A percentile compares a stretch with the other conserved stretches of the same genome.
These are phyloP conservation scores for Trichoderma pleuroti DNA, from an alignment of 2,329 filamentous ascomycete genomes.

Conservation along the genomic window DNA sequence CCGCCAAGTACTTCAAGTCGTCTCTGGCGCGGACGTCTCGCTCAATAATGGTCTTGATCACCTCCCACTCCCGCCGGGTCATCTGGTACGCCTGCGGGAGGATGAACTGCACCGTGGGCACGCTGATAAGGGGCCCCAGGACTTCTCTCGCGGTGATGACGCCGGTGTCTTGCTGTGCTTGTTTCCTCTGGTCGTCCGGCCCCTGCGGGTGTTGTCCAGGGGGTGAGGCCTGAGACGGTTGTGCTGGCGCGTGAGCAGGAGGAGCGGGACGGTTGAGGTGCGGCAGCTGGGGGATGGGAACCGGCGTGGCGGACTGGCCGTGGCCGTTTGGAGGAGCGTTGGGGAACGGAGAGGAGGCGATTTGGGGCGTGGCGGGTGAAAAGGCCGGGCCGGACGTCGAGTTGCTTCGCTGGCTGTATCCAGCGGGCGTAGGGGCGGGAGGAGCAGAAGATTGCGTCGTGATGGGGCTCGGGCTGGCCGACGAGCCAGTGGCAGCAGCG, in stretches of 20 bases:
- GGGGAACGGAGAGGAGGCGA: conserved; percentile 32
- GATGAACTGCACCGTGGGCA: conserved; percentile 66
- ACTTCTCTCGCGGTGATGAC: conserved; percentile 59
- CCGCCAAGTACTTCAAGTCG: conserved; percentile 56
- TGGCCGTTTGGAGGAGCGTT: conserved; percentile 32
- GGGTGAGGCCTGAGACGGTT: neutral
- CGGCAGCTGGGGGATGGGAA: conserved; percentile 36
- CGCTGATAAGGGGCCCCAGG: conserved; percentile 58
- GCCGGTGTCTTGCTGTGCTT: conserved; percentile 51
- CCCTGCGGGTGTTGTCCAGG: conserved; percentile 21
- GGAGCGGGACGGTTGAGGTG: conserved; percentile 26
- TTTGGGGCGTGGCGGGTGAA: conserved; percentile 50
- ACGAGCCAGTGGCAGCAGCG: conserved; percentile 7
- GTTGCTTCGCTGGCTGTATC: conserved; percentile 41
- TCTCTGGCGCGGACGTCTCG: conserved; percentile 62
- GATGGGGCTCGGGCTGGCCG: neutral
- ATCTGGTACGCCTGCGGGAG: conserved; percentile 66
- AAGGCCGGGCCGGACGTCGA: conserved; percentile 51
- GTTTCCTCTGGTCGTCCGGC: conserved; percentile 36
- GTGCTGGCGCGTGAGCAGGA: conserved; percentile 19
- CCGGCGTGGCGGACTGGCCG: conserved; percentile 35
- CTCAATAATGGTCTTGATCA: conserved; percentile 66
- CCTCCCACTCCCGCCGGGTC: conserved; percentile 67
- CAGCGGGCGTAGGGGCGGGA: conserved; percentile 35
- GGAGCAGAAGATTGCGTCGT: conserved; percentile 18